These are phyloP conservation scores for Fomitopsis palustris DNA, from an alignment of 1,284 basidiomycete genomes.

Conservation along the genomic window DNA sequence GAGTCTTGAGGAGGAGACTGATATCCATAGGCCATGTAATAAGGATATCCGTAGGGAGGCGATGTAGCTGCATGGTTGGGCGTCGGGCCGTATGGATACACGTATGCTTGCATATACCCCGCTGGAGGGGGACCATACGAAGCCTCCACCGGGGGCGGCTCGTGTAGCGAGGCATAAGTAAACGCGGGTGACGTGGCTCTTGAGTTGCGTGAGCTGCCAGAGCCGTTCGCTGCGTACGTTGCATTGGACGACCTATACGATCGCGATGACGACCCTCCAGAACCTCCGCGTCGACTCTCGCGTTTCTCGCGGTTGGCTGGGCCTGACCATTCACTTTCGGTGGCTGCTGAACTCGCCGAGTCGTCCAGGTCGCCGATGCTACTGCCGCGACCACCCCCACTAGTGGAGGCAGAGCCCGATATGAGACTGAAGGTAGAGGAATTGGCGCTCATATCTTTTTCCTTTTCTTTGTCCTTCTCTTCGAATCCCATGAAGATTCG, in stretches of 20 bases:
- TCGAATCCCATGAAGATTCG: constrained; percentile 81
- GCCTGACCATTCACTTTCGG: constrained; percentile 77
- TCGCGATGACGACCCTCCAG: constrained; percentile 51
- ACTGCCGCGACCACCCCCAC: constrained; percentile 47
- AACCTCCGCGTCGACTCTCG: constrained; percentile 41
- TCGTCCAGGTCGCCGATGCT: constrained; percentile 64
- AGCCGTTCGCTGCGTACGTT: constrained; percentile 48
- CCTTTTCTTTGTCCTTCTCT: constrained; percentile 70
- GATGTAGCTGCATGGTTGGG: constrained; percentile 26
- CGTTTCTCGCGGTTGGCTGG: constrained; percentile 53
- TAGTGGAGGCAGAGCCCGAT: constrained; percentile 61
- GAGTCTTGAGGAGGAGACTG: constrained; percentile 37
- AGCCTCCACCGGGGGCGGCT: constrained; percentile 49
- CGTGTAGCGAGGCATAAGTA: constrained; percentile 67
- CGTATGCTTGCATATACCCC: constrained; percentile 28
- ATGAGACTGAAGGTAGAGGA: constrained; percentile 69
- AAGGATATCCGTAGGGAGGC: constrained; percentile 36
- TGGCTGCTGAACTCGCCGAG: constrained; percentile 61
- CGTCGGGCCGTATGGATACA: constrained; percentile 29
- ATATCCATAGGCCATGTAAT: constrained; percentile 39
- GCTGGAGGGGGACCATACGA: constrained; percentile 33
- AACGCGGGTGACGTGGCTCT: constrained; percentile 72
- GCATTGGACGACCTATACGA: constrained; percentile 50
- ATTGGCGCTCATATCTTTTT: constrained; percentile 70
- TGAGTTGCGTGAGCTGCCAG: constrained; percentile 61